A percentile compares a stretch with the other conserved stretches of the same genome.
Conservation (phyloP, 2,329 filamentous ascomycete species). For the Stromatinia cepivora region DNA sequence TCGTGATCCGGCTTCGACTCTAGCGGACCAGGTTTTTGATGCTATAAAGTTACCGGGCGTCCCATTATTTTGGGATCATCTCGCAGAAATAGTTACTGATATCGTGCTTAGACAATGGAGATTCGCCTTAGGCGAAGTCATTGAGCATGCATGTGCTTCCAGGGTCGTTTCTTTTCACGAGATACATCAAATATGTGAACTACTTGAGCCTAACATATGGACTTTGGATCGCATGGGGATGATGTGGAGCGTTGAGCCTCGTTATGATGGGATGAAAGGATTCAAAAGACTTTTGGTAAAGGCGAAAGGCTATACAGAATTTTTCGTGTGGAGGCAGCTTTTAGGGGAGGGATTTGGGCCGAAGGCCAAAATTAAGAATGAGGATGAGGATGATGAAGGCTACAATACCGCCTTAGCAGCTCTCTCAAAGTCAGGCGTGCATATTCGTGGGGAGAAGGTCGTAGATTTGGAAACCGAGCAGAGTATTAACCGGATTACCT, state of each 20-base stretch:
- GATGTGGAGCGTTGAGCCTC: background rate
- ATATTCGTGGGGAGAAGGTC: slow-evolving; percentile 5
- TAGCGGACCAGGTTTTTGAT: background rate
- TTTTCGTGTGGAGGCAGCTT: background rate
- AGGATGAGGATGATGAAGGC: background rate
- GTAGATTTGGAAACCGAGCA: slow-evolving; percentile 17
- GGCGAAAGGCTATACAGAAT: background rate
- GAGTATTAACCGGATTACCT: slow-evolving; percentile 18
- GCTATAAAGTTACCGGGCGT: background rate
- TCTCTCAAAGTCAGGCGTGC: background rate
- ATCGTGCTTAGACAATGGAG: slow-evolving; percentile 8
- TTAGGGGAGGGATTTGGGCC: background rate
- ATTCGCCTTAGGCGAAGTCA: background rate
- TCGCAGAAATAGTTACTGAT: background rate
- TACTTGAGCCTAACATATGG: slow-evolving; percentile 6
- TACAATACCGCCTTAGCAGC: background rate
- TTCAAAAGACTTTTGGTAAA: slow-evolving; percentile 6
- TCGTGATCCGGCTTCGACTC: background rate
- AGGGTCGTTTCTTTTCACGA: background rate
- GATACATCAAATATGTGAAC: slow-evolving; percentile 6
- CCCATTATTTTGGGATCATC: background rate
- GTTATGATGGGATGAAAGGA: background rate
- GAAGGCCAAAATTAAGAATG: background rate
- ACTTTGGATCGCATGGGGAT: background rate
- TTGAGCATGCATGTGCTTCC: background rate